phyloP scores from a whole-genome alignment of 352 stramenopile species.

The Phytopythium oedochilum region DNA sequence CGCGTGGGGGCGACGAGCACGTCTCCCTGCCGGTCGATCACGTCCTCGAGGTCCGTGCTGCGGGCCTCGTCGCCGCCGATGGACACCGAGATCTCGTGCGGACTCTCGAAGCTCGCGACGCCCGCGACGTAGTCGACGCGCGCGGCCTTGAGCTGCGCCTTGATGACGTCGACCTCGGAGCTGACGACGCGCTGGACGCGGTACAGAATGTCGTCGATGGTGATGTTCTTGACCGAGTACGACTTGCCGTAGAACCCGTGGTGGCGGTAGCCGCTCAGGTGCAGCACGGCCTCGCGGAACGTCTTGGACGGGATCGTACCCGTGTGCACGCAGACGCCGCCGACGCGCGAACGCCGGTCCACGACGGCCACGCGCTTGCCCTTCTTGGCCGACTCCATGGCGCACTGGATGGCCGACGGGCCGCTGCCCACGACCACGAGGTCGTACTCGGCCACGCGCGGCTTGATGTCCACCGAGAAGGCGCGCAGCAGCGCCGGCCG shows the following conservation, averaged over 20 bases:
- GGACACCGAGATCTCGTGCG: constrained; percentile 76
- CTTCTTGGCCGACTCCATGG: constrained; percentile 80
- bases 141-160: constrained; percentile 70
- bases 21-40: constrained; percentile 7
- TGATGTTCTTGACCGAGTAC: constrained; percentile 81
- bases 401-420: constrained; percentile 82
- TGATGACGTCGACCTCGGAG: constrained; percentile 80
- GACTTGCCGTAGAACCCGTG: constrained; percentile 87
- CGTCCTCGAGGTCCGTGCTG: constrained; percentile 7
- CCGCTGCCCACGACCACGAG: constrained; percentile 87
- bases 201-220: constrained; percentile 79
- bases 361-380: constrained; percentile 77
- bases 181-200: constrained; percentile 75
- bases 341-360: constrained; percentile 56
- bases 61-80: constrained; percentile 20
- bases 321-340: constrained; percentile 82
- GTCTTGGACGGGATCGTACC: constrained; percentile 88
- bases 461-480: constrained; percentile 19
- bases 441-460: constrained; percentile 59
- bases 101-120: constrained; percentile 64
- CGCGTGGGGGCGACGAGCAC: constrained; percentile 31
- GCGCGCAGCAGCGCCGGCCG: not conserved
- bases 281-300: constrained; percentile 88
- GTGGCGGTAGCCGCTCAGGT: constrained; percentile 88
- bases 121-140: constrained; percentile 70